A percentile compares a stretch with the other conserved stretches of the same genome.
Evolutionary conservation across 257 asterid genomes (phyloP).

Genomic region (Nicotiana knightiana): DNA sequence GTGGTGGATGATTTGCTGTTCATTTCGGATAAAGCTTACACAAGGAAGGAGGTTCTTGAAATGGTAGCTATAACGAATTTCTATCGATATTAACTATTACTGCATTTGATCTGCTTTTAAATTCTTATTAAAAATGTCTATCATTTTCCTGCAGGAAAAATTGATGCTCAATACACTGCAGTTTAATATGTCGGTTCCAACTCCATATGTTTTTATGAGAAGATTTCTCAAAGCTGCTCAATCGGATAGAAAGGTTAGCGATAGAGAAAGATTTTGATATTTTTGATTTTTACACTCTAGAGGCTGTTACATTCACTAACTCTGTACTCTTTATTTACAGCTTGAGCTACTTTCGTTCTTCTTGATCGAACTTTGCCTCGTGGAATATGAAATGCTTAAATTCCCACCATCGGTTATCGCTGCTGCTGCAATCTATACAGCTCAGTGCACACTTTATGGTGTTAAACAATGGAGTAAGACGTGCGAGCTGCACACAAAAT

Average conservation of each 20-base stretch:
- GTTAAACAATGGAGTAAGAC: constrained; percentile 67
- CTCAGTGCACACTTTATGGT: constrained; percentile 66
- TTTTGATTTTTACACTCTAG: background rate
- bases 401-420: constrained; percentile 69
- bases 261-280: background rate
- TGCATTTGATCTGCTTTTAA: background rate
- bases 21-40: constrained; percentile 81
- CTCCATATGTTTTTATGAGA: constrained; percentile 73
- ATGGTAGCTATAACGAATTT: constrained; percentile 38
- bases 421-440: constrained; percentile 68
- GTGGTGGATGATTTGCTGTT: constrained; percentile 79
- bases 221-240: constrained; percentile 90
- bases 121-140: background rate
- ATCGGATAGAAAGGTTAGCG: constrained; percentile 59
- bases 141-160: constrained; percentile 42
- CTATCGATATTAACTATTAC: too few relatives aligned
- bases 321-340: constrained; percentile 21
- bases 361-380: constrained; percentile 77
- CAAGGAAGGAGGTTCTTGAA: constrained; percentile 70
- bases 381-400: constrained; percentile 80
- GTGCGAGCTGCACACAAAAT: constrained; percentile 65
- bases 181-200: constrained; percentile 82
- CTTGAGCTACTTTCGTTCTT: constrained; percentile 68
- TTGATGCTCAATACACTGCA: constrained; percentile 70
- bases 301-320: background rate